A percentile compares a stretch with the other conserved stretches of the same genome.
Conservation (phyloP, 306 rosid genomes). For the Alnus glutinosa region DNA sequence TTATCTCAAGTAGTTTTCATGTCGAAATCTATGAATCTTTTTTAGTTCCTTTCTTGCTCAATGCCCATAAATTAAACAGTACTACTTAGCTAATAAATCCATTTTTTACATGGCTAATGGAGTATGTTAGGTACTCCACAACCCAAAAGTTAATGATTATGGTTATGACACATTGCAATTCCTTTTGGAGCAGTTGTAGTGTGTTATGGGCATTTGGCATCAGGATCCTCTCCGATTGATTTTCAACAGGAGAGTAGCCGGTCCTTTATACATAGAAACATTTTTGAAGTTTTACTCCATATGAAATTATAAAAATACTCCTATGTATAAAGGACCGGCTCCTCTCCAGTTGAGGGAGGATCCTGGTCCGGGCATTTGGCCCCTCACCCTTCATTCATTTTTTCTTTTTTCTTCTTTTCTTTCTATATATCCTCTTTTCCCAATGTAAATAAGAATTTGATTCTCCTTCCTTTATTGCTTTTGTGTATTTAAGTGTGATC, state of each 20-base stretch:
- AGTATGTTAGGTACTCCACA: constrained; percentile 33
- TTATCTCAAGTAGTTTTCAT: too few species aligned
- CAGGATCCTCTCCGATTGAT: too few species aligned
- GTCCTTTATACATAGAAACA: too few species aligned
- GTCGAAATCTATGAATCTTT: too few species aligned
- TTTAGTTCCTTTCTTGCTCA: too few species aligned
- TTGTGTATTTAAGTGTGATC: neutral
- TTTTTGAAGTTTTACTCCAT: too few species aligned
- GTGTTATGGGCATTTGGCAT: constrained; percentile 40
- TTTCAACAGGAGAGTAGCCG: too few species aligned
- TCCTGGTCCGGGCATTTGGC: constrained; percentile 26
- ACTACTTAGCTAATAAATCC: constrained; percentile 9
- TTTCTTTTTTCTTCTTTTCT: neutral
- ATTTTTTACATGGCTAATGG: constrained; percentile 1
- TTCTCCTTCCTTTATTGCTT: constrained; percentile 27
- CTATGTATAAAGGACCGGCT: too few species aligned
- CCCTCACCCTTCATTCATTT: constrained; percentile 32
- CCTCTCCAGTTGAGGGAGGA: too few species aligned
- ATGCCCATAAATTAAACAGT: constrained; percentile 6
- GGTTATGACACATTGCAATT: constrained; percentile 26
- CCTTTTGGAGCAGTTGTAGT: constrained; percentile 14
- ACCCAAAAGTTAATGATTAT: constrained; percentile 37
- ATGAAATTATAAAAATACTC: too few species aligned
- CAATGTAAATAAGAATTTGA: constrained; percentile 37
- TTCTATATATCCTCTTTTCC: constrained; percentile 16